A percentile compares a stretch with the other conserved stretches of the same genome.
phyloP scores from a whole-genome alignment of 1,139 yeast species.

The Arxiozyma bovina region DNA sequence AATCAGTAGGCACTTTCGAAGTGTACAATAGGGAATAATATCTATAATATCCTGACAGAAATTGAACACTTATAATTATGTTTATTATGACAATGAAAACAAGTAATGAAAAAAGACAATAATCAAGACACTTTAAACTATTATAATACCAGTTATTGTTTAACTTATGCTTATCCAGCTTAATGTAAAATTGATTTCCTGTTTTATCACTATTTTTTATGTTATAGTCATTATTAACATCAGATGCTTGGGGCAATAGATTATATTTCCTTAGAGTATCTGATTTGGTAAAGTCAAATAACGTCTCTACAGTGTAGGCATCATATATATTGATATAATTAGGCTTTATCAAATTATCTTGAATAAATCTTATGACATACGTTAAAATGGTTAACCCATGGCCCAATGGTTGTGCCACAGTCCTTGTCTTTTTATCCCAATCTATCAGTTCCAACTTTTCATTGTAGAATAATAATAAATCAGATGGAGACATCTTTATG shows the following conservation, averaged over 20 bases:
- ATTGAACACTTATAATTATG: slow-evolving; percentile 13
- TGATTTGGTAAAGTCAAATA: slow-evolving; percentile 27
- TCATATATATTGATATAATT: slow-evolving; percentile 21
- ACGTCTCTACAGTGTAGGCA: slow-evolving; percentile 10
- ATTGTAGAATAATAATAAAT: slow-evolving; percentile 43
- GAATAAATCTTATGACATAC: slow-evolving; percentile 29
- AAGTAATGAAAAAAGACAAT: slow-evolving; percentile 8
- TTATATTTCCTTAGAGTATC: slow-evolving; percentile 23
- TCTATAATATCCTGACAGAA: slow-evolving; percentile 16
- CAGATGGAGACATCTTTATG: slow-evolving; percentile 41
- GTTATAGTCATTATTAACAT: not conserved
- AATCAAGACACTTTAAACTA: slow-evolving; percentile 13
- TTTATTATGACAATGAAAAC: slow-evolving; percentile 10
- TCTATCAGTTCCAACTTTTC: slow-evolving; percentile 50
- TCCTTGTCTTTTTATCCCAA: slow-evolving; percentile 52
- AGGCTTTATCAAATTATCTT: slow-evolving; percentile 29
- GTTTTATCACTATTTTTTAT: not conserved
- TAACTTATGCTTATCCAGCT: not conserved
- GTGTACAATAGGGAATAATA: slow-evolving; percentile 20
- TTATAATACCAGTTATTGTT: slow-evolving; percentile 8
- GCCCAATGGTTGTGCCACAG: slow-evolving; percentile 43
- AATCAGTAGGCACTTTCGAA: slow-evolving; percentile 10
- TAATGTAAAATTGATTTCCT: not conserved
- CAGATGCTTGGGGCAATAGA: slow-evolving; percentile 17
- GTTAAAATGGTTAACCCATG: slow-evolving; percentile 31